Evolutionary conservation across 148 eudicot species (phyloP), one percentile per base, ranked within the genome.

Genomic region (Rhododendron henanense): DNA sequence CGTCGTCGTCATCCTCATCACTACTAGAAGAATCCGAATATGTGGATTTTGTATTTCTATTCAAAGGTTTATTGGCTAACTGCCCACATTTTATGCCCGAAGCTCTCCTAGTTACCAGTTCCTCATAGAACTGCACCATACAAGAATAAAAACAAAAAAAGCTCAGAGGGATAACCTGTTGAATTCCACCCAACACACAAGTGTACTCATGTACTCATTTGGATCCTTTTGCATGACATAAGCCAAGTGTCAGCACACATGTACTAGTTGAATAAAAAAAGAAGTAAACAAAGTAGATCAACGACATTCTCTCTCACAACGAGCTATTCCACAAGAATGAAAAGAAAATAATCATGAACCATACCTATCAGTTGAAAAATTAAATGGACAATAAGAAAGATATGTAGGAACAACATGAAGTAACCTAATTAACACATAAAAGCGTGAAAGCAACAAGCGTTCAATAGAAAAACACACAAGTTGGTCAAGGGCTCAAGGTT

Each of bases 101-200:
- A 78, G 88, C 87, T 88, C 86, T 85, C 50, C 95, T 96, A 45
- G 88, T 59, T 35, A 92, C 84, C 86, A 96, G 92, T 88, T 96
- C 97, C 90, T 96, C 98, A 87, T 88, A 92, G 85, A 93, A 94
- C 98, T 96, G 87, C 82, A 82, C 21, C 79, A 89, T 67, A 50
- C 15, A 86, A 16, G 57, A 21, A 37, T 2, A 73, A 69, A 21
- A 35, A n/a, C 4, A 47, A 79, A 33, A 13, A 53, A 44, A 78
- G 61, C 47, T 69, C 82, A 91, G 25, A 35, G 69, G 28, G 39
- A 51, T 41, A 53, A 61, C 31, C 41, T 10, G 14, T 57, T 85
- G 5, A 75, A 47, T 47, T 59, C 84, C 41, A 61, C 50, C 63
- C 44, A 33, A 47, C 28, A 55, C 15, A 14, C 50, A 65, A 65